Base-by-base conservation (phyloP, 2,329 filamentous ascomycete species). In the Epicoccum nigrum region DNA sequence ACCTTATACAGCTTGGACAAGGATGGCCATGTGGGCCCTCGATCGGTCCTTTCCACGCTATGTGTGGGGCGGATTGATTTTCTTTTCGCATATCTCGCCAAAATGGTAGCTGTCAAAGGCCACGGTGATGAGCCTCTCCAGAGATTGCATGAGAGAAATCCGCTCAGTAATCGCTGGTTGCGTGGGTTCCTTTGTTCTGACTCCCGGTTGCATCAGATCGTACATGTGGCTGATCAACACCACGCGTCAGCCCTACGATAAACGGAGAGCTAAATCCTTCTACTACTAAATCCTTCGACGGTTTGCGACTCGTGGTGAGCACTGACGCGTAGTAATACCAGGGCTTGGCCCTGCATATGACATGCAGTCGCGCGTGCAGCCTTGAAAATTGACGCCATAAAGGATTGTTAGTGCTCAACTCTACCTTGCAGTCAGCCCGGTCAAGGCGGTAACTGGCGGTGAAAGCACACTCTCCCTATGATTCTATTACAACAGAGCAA, bases 181-280 rank as follows among this genome's bases (percentile, higher is more conserved):
- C 44, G 44, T n/a, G 40, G 45, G 31, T 41, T 39, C 21, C 34
- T 42, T 54, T 50, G 45, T 54, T 54, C 51, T 41, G 45, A 50
- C 45, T 41, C 34, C 19, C 28, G 15, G 38, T 16, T 41, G 15
- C 45, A 49, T 49, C 21, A 27, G 23, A 45, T 49, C 40, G 25
- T 45, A 25, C 28, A 38, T 31, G 23, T 17, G 13, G 51, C 23
- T 7, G 34, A 44, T 45, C 34, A 28, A 31, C 25, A 37, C 33
- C 37, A 46, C 8, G 46, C 46, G 46, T 47, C 51, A 54, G 51
- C 51, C 51, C 51, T 54, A 54, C 32, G 41, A 32, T 43, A 2
- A 7, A 43, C 30, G 40, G 27, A 39, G 45, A 31, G 37, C 41
- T 45, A 33, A 35, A 16, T 51, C 42, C 32, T 31, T 39, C 37